Evolutionary conservation across 2,329 filamentous ascomycete genomes (phyloP).

Genomic region (Diaporthe humulicola): DNA sequence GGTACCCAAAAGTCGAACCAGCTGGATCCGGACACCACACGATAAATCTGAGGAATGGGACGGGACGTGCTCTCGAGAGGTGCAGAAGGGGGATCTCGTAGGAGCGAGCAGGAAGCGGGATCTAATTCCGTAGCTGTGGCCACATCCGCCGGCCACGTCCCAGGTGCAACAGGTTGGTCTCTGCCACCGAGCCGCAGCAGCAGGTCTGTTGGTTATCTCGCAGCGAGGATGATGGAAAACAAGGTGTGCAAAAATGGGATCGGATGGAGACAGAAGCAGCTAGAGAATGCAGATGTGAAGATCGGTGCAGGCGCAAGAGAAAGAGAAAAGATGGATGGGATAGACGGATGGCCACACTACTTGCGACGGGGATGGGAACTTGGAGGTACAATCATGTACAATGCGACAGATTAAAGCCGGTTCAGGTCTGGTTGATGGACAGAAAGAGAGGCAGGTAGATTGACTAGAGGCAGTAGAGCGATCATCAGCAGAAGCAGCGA

Average conservation of each 20-base stretch:
- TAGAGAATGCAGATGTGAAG: conserved; percentile 25
- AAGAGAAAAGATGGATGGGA: neutral
- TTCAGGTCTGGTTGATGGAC: neutral
- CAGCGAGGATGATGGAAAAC: neutral
- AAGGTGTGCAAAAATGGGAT: conserved; percentile 1
- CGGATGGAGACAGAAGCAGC: conserved; percentile 9
- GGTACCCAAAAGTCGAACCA: neutral
- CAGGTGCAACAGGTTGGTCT: conserved; percentile 1
- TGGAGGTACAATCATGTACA: conserved; percentile 19
- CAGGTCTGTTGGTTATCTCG: conserved; percentile 2
- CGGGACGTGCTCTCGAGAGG: neutral
- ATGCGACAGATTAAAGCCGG: neutral
- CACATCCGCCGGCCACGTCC: conserved; percentile 31
- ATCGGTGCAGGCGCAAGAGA: conserved; percentile 10
- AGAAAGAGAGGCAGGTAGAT: neutral
- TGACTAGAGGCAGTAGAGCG: neutral
- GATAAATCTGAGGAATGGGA: neutral
- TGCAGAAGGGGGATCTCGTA: conserved; percentile 26
- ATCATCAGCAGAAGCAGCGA: neutral
- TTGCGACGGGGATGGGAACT: neutral
- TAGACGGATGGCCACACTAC: conserved; percentile 20
- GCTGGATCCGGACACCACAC: conserved; percentile 20
- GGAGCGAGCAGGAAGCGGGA: conserved; percentile 36
- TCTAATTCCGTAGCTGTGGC: conserved; percentile 34
- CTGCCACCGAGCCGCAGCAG: neutral